phyloP scores from a whole-genome alignment of 352 stramenopile species.

The Globisporangium cylindrosporum region DNA sequence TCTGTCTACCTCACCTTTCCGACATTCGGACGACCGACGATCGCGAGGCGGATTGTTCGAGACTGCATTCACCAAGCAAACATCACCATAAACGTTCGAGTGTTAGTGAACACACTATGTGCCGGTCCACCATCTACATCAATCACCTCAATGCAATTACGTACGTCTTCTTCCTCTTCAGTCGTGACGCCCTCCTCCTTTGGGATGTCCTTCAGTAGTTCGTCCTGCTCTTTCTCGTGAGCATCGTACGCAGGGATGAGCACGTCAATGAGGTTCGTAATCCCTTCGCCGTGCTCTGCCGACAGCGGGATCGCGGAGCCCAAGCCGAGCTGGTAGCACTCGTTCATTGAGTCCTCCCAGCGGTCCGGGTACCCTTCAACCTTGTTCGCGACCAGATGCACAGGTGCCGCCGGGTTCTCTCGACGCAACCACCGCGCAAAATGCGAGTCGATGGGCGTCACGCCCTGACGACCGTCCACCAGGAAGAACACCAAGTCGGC shows the following conservation, averaged over 20 bases:
- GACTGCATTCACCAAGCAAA: constrained; percentile 24
- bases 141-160: constrained; percentile 8
- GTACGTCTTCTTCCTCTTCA: constrained; percentile 57
- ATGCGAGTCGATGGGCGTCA: constrained; percentile 78
- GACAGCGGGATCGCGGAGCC: constrained; percentile 68
- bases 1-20: constrained; percentile 37
- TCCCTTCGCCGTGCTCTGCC: constrained; percentile 74
- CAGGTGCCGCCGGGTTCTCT: constrained; percentile 51
- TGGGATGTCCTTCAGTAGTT: constrained; percentile 18
- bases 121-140: neutral
- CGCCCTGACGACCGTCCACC: constrained; percentile 70
- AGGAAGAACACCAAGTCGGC: constrained; percentile 81
- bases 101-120: constrained; percentile 1
- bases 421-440: constrained; percentile 72
- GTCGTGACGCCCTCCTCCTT: neutral
- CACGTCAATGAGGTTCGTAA: constrained; percentile 64
- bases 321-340: constrained; percentile 76
- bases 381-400: constrained; percentile 82
- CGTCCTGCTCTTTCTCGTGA: constrained; percentile 52
- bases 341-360: constrained; percentile 67
- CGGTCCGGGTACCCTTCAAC: constrained; percentile 64
- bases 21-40: constrained; percentile 77
- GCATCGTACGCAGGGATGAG: constrained; percentile 71
- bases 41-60: constrained; percentile 71
- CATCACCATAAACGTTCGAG: constrained; percentile 2